Conservation (phyloP, 192 early-diverging fungal species). For the Chytriomyces hyalinus region DNA sequence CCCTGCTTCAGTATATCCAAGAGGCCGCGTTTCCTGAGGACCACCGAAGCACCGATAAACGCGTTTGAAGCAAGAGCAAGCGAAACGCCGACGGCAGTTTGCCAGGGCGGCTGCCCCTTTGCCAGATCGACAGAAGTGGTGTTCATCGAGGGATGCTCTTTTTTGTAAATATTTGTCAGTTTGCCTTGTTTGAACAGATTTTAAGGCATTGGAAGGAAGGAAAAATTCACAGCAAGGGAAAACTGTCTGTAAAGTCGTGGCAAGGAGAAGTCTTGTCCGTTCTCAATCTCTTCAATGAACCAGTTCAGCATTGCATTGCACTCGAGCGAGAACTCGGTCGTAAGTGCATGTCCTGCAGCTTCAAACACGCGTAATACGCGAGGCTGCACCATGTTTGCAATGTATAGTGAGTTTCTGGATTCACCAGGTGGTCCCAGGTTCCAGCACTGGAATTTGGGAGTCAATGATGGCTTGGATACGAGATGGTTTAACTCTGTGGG, state of each 20-base stretch:
- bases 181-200: no score
- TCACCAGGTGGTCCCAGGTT: constrained; percentile 33
- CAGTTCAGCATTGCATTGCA: neutral
- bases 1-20: constrained; percentile 18
- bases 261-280: no score
- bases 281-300: neutral
- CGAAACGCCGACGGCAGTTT: constrained; percentile 68
- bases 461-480: neutral
- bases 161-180: no score
- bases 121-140: constrained; percentile 14
- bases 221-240: no score
- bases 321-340: neutral
- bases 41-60: constrained; percentile 84
- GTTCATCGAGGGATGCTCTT: no score
- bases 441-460: constrained; percentile 27
- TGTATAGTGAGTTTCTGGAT: constrained; percentile 30
- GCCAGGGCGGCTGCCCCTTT: constrained; percentile 5
- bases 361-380: neutral
- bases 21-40: constrained; percentile 85
- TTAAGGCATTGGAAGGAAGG: no score
- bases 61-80: constrained; percentile 81
- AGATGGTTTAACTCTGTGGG: constrained; percentile 5
- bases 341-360: neutral
- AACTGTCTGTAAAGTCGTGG: no score
- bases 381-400: constrained; percentile 9